These are phyloP conservation scores for Amaranthus palmeri DNA, from an alignment of 148 eudicot genomes.

Conservation along the genomic window DNA sequence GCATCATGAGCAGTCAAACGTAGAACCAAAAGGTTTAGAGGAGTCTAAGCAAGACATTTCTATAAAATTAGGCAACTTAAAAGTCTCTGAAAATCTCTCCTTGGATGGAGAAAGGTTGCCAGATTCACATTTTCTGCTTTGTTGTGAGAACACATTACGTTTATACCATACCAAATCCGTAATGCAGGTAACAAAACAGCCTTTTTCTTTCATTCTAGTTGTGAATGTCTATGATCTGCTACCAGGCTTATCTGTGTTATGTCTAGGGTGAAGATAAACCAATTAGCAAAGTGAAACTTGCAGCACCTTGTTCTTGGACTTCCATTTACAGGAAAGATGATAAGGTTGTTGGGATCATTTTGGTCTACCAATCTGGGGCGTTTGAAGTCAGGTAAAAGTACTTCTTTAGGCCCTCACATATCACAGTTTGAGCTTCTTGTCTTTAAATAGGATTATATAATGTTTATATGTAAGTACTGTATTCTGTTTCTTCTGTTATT, in stretches of 20 bases:
- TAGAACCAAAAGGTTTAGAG: conserved; percentile 18
- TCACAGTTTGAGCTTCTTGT: too few species aligned
- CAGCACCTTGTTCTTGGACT: conserved; percentile 68
- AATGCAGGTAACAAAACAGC: conserved; percentile 43
- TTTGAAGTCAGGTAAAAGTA: conserved; percentile 57
- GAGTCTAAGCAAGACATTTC: conserved; percentile 28
- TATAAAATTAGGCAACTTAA: conserved; percentile 20
- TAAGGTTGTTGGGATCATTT: conserved; percentile 39
- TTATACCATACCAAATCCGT: conserved; percentile 45
- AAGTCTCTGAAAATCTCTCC: conserved; percentile 23
- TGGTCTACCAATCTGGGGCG: conserved; percentile 56
- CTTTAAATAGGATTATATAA: too few species aligned
- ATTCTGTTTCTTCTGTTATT: neutral
- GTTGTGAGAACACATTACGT: conserved; percentile 47
- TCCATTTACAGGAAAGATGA: conserved; percentile 46
- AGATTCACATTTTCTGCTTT: conserved; percentile 49
- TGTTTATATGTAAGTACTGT: neutral
- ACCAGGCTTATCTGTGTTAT: conserved; percentile 15
- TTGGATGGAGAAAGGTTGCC: conserved; percentile 27
- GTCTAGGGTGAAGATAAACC: conserved; percentile 64
- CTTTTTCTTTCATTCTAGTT: neutral
- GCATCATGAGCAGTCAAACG: conserved; percentile 26
- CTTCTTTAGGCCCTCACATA: neutral
- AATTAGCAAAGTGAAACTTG: conserved; percentile 49
- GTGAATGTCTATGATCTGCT: neutral